Conservation (phyloP, 1,284 basidiomycete genomes). For the Ceratobasidium sp. region DNA sequence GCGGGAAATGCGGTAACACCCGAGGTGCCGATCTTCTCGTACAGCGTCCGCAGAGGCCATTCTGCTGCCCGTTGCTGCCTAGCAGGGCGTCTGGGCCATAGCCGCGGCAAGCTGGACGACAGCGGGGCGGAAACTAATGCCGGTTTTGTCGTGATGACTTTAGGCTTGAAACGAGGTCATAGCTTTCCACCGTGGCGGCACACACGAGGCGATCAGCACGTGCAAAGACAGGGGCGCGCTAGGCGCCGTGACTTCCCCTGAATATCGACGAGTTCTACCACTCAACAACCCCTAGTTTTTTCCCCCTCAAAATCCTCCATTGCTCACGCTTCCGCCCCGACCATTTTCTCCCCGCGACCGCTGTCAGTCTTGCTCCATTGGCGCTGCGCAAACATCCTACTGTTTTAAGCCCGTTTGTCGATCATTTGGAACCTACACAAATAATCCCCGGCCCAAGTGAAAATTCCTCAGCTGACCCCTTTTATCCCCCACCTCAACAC, state of each 20-base stretch:
- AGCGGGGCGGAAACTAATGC: neutral
- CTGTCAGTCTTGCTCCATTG: neutral
- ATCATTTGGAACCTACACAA: conserved; percentile 1
- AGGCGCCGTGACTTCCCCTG: conserved; percentile 34
- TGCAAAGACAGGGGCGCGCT: conserved; percentile 28
- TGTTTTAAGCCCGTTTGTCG: no score
- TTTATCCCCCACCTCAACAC: conserved; percentile 17
- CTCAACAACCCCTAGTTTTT: conserved; percentile 1
- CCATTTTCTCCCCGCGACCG: neutral
- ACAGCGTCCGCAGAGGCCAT: neutral
- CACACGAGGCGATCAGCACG: conserved; percentile 35
- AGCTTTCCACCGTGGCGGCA: conserved; percentile 22
- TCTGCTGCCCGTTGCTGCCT: no score
- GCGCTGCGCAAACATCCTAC: no score
- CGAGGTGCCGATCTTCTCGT: neutral
- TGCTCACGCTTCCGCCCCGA: neutral
- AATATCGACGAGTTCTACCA: conserved; percentile 19
- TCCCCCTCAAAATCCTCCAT: neutral
- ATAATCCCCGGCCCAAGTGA: conserved; percentile 19
- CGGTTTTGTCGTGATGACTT: no score
- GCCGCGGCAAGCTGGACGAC: neutral
- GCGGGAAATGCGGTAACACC: neutral
- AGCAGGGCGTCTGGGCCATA: neutral
- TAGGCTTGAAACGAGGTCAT: conserved; percentile 31
- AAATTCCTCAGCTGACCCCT: conserved; percentile 26